These are phyloP conservation scores for Dryas drummondii DNA, from an alignment of 306 rosid species.

Conservation along the genomic window DNA sequence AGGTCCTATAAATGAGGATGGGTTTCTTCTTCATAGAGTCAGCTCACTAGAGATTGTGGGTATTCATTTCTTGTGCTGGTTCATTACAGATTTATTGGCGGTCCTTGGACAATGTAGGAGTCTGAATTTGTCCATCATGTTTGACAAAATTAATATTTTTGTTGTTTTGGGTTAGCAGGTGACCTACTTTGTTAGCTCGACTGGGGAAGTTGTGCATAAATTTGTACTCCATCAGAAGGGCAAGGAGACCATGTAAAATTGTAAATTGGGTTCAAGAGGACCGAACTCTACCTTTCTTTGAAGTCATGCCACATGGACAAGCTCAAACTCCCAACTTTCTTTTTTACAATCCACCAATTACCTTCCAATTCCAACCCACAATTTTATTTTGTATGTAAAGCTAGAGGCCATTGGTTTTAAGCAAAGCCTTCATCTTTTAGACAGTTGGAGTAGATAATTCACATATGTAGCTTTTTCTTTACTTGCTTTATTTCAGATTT, in stretches of 20 bases:
- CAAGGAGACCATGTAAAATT: constrained; percentile 37
- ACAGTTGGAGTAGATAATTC: no score
- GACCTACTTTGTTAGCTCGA: constrained; percentile 39
- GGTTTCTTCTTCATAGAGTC: constrained; percentile 58
- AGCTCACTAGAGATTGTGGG: constrained; percentile 51
- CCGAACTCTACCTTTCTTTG: neutral
- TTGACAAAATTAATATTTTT: neutral
- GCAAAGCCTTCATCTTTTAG: no score
- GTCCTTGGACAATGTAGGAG: neutral
- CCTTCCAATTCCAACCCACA: neutral
- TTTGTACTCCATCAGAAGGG: constrained; percentile 48
- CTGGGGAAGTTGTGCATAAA: constrained; percentile 38
- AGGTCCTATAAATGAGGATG: constrained; percentile 34
- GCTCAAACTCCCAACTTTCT: neutral
- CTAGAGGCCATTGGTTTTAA: neutral
- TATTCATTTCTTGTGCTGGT: constrained; percentile 13
- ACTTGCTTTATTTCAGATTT: no score
- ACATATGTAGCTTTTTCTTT: no score
- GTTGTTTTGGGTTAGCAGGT: constrained; percentile 28
- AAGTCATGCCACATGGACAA: no score
- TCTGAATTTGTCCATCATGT: neutral
- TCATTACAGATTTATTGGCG: neutral
- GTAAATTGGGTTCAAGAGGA: neutral
- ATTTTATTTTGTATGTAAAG: neutral
- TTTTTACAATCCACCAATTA: no score